Conservation (phyloP, 768 basidiomycete species). For the Melanogaster broomeanus region DNA sequence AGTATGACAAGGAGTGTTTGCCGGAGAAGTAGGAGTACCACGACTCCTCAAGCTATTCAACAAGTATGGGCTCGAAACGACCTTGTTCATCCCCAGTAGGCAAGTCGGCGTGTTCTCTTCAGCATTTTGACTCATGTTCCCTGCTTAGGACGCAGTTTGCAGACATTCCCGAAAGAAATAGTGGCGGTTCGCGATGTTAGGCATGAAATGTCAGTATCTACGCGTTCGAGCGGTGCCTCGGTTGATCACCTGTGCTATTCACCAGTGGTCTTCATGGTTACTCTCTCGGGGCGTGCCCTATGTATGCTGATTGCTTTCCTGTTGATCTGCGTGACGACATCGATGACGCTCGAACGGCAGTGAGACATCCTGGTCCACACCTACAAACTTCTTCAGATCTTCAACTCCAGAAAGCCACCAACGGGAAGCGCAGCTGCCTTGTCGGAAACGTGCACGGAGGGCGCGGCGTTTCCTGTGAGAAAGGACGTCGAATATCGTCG, state of each 20-base stretch:
- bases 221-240: not conserved
- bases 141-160: constrained; percentile 60
- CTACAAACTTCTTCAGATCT: constrained; percentile 58
- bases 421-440: constrained; percentile 69
- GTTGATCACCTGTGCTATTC: not conserved
- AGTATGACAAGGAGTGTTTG: constrained; percentile 56
- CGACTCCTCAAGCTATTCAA: constrained; percentile 71
- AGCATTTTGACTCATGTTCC: not conserved
- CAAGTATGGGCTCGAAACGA: constrained; percentile 66
- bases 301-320: not conserved
- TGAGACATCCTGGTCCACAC: constrained; percentile 70
- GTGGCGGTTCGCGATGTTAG: constrained; percentile 69
- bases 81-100: constrained; percentile 75
- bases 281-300: constrained; percentile 55
- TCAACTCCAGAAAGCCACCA: constrained; percentile 59
- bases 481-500: constrained; percentile 80
- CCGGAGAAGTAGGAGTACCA: too few relatives aligned
- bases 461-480: constrained; percentile 62
- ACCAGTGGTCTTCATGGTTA: constrained; percentile 67
- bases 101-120: not conserved
- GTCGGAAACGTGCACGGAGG: constrained; percentile 78
- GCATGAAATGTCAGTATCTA: constrained; percentile 57
- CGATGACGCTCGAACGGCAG: constrained; percentile 66
- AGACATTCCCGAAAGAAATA: constrained; percentile 74
- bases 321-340: constrained; percentile 14